Conservation (phyloP, 805 yeast genomes). For the Metschnikowia kofuensis region DNA sequence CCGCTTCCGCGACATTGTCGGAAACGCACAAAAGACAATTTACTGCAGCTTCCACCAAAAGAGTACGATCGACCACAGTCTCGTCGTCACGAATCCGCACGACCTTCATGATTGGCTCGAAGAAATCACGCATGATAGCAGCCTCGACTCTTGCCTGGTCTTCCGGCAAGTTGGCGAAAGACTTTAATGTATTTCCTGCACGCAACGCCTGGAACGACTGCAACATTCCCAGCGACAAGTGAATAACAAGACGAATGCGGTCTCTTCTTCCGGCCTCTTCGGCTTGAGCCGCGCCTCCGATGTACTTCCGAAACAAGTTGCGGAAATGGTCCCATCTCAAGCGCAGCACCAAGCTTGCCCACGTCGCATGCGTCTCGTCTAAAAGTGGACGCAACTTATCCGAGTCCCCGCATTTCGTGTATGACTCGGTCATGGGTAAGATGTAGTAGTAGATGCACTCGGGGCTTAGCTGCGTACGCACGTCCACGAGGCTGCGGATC, state of each 20-base stretch:
- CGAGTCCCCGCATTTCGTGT: conserved; percentile 54
- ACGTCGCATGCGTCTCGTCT: conserved; percentile 54
- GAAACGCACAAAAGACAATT: conserved; percentile 63
- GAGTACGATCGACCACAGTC: conserved; percentile 71
- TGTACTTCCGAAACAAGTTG: conserved; percentile 70
- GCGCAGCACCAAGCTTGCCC: conserved; percentile 54
- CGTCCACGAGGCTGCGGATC: conserved; percentile 56
- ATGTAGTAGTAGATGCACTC: conserved; percentile 72
- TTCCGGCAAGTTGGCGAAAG: conserved; percentile 27
- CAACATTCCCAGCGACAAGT: conserved; percentile 50
- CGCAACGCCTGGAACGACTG: conserved; percentile 26
- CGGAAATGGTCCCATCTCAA: conserved; percentile 78
- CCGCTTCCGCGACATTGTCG: conserved; percentile 49
- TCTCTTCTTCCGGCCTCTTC: conserved; percentile 50
- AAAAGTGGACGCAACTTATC: neutral
- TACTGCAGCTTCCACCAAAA: conserved; percentile 77
- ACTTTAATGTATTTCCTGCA: conserved; percentile 11
- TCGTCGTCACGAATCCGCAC: conserved; percentile 70
- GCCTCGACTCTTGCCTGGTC: conserved; percentile 25
- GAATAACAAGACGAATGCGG: conserved; percentile 55
- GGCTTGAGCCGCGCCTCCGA: conserved; percentile 39
- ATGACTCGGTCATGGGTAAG: conserved; percentile 82
- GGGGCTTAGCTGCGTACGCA: conserved; percentile 46
- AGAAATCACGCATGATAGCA: conserved; percentile 52
- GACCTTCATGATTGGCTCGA: conserved; percentile 59